A percentile compares a stretch with the other conserved stretches of the same genome.
Conservation (phyloP, 306 rosid genomes). For the Cucurbita ficifolia region DNA sequence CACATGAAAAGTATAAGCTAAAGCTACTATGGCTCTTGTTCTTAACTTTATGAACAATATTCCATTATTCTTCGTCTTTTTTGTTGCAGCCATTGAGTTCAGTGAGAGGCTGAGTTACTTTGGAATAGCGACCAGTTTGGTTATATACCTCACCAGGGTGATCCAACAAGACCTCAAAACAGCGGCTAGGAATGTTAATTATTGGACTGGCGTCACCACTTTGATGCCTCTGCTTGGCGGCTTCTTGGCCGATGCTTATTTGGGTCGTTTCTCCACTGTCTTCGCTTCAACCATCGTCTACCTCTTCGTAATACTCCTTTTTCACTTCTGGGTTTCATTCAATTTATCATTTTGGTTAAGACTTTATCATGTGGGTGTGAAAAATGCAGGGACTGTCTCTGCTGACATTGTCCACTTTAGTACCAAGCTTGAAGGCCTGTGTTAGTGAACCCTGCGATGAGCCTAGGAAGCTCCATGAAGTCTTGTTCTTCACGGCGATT, state of each 20-base stretch:
- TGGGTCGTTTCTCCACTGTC: conserved; percentile 74
- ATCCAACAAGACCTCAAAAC: conserved; percentile 63
- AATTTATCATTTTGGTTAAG: neutral
- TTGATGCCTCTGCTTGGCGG: conserved; percentile 78
- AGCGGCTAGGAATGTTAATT: conserved; percentile 74
- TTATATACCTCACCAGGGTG: conserved; percentile 63
- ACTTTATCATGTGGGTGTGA: neutral
- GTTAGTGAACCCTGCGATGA: conserved; percentile 21
- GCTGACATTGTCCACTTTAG: conserved; percentile 54
- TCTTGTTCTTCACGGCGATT: conserved; percentile 56
- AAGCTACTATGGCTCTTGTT: too few species aligned
- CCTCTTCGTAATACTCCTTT: conserved; percentile 32
- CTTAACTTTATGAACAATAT: neutral
- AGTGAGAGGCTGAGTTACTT: conserved; percentile 86
- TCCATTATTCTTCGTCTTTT: too few species aligned
- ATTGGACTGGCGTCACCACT: conserved; percentile 88
- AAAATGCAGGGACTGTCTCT: conserved; percentile 58
- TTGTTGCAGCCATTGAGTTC: conserved; percentile 60
- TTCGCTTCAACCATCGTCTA: conserved; percentile 43
- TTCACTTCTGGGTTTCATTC: neutral
- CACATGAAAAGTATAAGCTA: neutral
- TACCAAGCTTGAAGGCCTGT: conserved; percentile 64
- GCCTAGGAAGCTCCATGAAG: conserved; percentile 57
- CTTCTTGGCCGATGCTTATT: conserved; percentile 78
- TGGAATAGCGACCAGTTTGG: conserved; percentile 73